These are phyloP conservation scores for Pluteus cervinus DNA, from an alignment of 768 basidiomycete genomes.

Conservation along the genomic window DNA sequence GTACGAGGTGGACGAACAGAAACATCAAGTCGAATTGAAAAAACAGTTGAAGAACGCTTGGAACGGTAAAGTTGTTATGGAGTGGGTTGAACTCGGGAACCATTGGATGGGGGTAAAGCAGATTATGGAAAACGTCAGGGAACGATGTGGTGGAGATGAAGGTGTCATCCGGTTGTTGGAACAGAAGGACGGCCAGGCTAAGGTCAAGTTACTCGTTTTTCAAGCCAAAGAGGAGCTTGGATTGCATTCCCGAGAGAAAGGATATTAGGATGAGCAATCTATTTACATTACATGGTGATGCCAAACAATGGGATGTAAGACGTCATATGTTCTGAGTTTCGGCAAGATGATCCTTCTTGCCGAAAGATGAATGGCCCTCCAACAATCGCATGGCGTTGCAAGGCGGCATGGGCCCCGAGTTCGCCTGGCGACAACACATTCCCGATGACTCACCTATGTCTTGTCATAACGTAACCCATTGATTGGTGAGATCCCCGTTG, in stretches of 20 bases:
- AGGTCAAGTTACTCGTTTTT: slow-evolving; percentile 30
- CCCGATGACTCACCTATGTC: too few relatives aligned
- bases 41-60: slow-evolving; percentile 37
- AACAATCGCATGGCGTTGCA: too few relatives aligned
- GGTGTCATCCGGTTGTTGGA: slow-evolving; percentile 33
- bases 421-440: too few relatives aligned
- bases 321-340: too few relatives aligned
- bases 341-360: too few relatives aligned
- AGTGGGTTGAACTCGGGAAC: slow-evolving; percentile 44
- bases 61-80: slow-evolving; percentile 43
- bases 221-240: slow-evolving; percentile 27
- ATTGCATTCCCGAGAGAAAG: slow-evolving; percentile 8
- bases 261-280: too few relatives aligned
- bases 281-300: too few relatives aligned
- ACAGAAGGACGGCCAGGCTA: slow-evolving; percentile 30
- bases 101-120: slow-evolving; percentile 40
- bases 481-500: too few relatives aligned
- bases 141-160: slow-evolving; percentile 39
- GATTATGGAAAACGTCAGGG: slow-evolving; percentile 47
- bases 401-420: too few relatives aligned
- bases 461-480: too few relatives aligned
- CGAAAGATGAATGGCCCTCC: too few relatives aligned
- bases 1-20: slow-evolving; percentile 36
- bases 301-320: too few relatives aligned
- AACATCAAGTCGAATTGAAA: slow-evolving; percentile 19